Conservation (phyloP, 352 stramenopile species). For the Phytophthora palmivora region DNA sequence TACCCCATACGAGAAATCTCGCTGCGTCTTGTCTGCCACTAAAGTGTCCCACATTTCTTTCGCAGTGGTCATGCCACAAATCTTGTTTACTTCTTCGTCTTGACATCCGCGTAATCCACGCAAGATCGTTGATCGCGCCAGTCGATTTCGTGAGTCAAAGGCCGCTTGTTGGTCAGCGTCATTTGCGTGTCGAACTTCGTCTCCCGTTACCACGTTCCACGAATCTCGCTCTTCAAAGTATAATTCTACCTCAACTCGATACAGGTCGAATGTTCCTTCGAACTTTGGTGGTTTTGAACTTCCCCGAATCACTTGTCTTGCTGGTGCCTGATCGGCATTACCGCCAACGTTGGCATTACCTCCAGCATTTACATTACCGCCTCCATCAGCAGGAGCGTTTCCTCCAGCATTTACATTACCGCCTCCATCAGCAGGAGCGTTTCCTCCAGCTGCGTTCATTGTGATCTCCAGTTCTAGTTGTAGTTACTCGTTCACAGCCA, state of each 20-base stretch:
- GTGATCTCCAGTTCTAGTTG: too few relatives aligned
- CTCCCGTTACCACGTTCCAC: too few relatives aligned
- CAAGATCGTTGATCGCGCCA: slow-evolving; percentile 1
- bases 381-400: too few relatives aligned
- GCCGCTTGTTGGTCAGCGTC: background rate
- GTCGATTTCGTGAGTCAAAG: background rate
- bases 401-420: too few relatives aligned
- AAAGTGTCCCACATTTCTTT: slow-evolving; percentile 5
- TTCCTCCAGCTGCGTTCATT: too few relatives aligned
- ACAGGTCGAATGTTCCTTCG: slow-evolving; percentile 1
- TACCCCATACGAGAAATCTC: slow-evolving; percentile 2
- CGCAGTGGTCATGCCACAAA: slow-evolving; percentile 1
- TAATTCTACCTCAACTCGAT: background rate
- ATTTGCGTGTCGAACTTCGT: background rate
- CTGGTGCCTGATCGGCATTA: too few relatives aligned
- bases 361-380: too few relatives aligned
- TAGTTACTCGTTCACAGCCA: too few relatives aligned
- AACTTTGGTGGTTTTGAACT: slow-evolving; percentile 1
- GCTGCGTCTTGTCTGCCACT: slow-evolving; percentile 4
- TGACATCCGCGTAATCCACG: slow-evolving; percentile 1
- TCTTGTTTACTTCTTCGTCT: slow-evolving; percentile 4
- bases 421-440: too few relatives aligned
- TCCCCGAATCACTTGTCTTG: too few relatives aligned
- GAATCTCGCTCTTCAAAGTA: background rate
- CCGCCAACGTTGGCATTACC: too few relatives aligned